These are phyloP conservation scores for Diplodia mutila DNA, from an alignment of 2,329 filamentous ascomycete species.

Conservation along the genomic window DNA sequence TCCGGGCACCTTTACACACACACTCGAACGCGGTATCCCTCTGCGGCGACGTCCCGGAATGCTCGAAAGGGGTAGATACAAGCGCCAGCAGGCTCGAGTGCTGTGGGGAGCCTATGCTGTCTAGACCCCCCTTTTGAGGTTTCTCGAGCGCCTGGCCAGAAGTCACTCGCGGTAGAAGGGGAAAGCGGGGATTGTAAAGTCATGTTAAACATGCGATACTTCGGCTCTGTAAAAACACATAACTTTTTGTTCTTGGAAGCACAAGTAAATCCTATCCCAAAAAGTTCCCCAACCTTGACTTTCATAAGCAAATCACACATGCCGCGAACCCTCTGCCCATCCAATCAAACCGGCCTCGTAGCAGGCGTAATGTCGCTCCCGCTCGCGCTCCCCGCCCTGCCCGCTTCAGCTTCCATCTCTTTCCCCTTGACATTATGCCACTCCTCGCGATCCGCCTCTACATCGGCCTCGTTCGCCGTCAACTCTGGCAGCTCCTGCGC, in stretches of 20 bases:
- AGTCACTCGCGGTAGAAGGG: not conserved
- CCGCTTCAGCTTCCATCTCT: constrained; percentile 44
- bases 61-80: not conserved
- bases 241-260: not conserved
- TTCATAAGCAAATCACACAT: not conserved
- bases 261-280: not conserved
- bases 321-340: not conserved
- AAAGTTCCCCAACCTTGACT: not conserved
- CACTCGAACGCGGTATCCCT: not conserved
- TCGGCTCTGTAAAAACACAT: not conserved
- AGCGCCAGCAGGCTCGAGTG: not conserved
- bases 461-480: constrained; percentile 45
- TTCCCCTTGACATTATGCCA: constrained; percentile 35
- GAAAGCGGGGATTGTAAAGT: not conserved
- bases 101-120: not conserved
- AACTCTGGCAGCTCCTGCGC: constrained; percentile 44
- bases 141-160: not conserved
- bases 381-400: constrained; percentile 31
- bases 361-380: constrained; percentile 6
- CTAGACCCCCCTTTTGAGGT: not conserved
- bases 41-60: not conserved
- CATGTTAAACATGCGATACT: not conserved
- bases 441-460: constrained; percentile 39
- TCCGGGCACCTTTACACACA: not conserved
- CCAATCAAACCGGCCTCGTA: not conserved